Conservation (phyloP, 2,329 filamentous ascomycete species). For the Sclerotinia nivalis region DNA sequence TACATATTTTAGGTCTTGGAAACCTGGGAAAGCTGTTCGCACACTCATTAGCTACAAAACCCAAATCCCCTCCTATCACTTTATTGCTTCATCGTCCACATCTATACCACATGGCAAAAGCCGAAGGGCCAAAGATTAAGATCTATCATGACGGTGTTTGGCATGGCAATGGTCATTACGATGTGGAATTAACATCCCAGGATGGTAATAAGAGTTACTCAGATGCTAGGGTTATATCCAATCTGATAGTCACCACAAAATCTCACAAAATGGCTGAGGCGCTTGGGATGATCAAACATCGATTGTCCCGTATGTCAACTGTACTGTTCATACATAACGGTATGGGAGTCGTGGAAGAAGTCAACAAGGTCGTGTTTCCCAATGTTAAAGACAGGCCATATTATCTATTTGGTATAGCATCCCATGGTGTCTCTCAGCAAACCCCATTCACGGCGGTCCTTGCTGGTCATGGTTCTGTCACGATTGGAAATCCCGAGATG, state of each 20-base stretch:
- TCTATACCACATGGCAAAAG: slow-evolving; percentile 51
- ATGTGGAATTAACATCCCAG: slow-evolving; percentile 27
- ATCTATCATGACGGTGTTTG: slow-evolving; percentile 32
- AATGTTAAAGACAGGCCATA: slow-evolving; percentile 60
- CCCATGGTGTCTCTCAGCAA: slow-evolving; percentile 55
- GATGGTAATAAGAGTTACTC: not conserved
- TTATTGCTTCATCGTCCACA: slow-evolving; percentile 70
- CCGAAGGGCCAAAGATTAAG: slow-evolving; percentile 26
- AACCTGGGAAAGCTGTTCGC: slow-evolving; percentile 81
- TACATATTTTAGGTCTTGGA: slow-evolving; percentile 78
- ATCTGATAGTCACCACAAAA: slow-evolving; percentile 82
- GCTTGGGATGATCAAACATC: slow-evolving; percentile 55
- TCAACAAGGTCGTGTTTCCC: slow-evolving; percentile 59
- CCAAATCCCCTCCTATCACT: slow-evolving; percentile 69
- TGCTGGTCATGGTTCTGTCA: slow-evolving; percentile 51
- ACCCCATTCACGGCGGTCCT: slow-evolving; percentile 55
- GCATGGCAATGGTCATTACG: slow-evolving; percentile 32
- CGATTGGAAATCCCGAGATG: slow-evolving; percentile 44
- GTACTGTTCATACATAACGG: slow-evolving; percentile 88
- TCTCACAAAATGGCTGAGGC: slow-evolving; percentile 66
- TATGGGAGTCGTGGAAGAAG: slow-evolving; percentile 68
- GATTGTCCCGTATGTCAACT: slow-evolving; percentile 65
- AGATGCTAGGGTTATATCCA: not conserved
- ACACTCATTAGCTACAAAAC: slow-evolving; percentile 59
- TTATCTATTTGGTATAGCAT: slow-evolving; percentile 69